Conservation (phyloP, 176 grass and related monocot species). For the Chrysopogon serrulatus region DNA sequence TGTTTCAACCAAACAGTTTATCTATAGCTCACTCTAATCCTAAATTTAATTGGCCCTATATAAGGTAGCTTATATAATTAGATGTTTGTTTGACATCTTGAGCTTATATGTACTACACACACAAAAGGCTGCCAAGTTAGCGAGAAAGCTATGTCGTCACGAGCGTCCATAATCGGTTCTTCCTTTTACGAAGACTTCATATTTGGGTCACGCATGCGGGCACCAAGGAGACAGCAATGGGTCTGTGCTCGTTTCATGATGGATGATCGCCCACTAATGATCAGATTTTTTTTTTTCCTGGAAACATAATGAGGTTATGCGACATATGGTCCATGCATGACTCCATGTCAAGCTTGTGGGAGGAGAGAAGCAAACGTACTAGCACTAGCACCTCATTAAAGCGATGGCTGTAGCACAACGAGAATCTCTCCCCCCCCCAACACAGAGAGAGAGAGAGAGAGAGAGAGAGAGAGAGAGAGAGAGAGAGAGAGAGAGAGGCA, state of each 20-base stretch:
- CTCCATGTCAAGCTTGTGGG: neutral
- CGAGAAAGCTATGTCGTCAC: too few relatives aligned
- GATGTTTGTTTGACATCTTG: too few relatives aligned
- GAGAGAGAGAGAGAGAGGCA: neutral
- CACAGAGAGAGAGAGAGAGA: too few relatives aligned
- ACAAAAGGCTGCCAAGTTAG: too few relatives aligned
- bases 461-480: neutral
- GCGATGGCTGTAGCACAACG: neutral
- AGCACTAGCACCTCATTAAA: conserved; percentile 5
- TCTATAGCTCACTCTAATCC: too few relatives aligned
- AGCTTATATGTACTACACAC: too few relatives aligned
- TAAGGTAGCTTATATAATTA: too few relatives aligned
- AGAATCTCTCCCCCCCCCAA: neutral
- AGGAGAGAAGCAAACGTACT: neutral
- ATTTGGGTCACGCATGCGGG: neutral
- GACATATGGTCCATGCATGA: conserved; percentile 11
- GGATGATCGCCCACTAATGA: neutral
- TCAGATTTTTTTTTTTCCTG: neutral
- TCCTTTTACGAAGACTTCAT: neutral
- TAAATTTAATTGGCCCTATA: too few relatives aligned
- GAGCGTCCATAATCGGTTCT: too few relatives aligned
- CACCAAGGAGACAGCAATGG: neutral
- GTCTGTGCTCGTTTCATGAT: neutral
- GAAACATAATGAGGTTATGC: neutral
- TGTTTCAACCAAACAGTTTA: too few relatives aligned